Evolutionary conservation across 805 yeast genomes (phyloP), one percentile per base, ranked within the genome.

Genomic region (Saturnispora halmiae): DNA sequence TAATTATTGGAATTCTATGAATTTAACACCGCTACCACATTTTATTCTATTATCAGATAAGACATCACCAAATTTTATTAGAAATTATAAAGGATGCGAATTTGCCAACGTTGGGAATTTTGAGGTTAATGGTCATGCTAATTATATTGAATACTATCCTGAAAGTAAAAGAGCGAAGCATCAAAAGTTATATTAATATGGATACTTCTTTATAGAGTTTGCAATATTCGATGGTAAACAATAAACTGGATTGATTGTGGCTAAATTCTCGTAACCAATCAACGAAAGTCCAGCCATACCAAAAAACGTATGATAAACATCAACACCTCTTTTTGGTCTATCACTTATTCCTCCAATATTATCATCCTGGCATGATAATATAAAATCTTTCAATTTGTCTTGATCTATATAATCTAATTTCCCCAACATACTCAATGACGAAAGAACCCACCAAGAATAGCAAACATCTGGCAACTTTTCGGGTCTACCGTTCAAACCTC

Each of bases 381-480:
- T 87, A 54, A 87, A 92, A 2, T 61, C 58, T 39, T 71, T 69
- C 42, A 92, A 63, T 50, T 72, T 75, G 4, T 62, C 69, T 22
- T 66, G 67, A 53, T 85, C 80, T n/a, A 92, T 81, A 87, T 95
- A 87, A 48, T 82, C 73, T 15, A 77, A 58, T 46, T 73, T 77
- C 0, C 65, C 73, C 16, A 90, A 65, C 28, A 85, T 77, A 0
- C 82, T 71, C 43, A 88, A 61, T 2, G 86, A 72, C 2, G 94
- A 80, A 18, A 87, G 58, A 8, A 87, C 94, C 99, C 99, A 92
- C 95, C 96, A 92, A 51, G 92, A 79, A 58, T 92, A 92, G 57
- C 99, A 92, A n/a, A 85, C 95, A 60, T 92, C 99, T 0, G 97
- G 95, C 15, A 86, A 63, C 57, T 92, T 92, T 44, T 92, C 95